Percentiles rank a stretch among this genome's conserved stretches.
Conservation (phyloP, 768 basidiomycete genomes). For the Tephrocybe sp. region DNA sequence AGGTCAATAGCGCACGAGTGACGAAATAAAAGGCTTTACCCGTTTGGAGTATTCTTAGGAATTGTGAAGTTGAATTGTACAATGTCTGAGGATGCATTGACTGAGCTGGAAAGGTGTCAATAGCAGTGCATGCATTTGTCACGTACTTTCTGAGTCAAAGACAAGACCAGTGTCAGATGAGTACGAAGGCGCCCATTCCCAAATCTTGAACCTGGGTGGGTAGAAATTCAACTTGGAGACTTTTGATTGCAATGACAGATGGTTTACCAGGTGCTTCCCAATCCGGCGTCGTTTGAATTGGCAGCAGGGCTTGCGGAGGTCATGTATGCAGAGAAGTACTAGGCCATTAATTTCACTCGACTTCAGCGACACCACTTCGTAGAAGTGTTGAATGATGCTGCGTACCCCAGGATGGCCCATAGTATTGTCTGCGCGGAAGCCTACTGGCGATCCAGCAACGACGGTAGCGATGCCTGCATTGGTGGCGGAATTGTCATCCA, state of each 20-base stretch:
- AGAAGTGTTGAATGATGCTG: not conserved
- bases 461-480: slow-evolving; percentile 27
- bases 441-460: slow-evolving; percentile 27
- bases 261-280: slow-evolving; percentile 35
- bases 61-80: slow-evolving; percentile 31
- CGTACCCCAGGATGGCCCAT: slow-evolving; percentile 33
- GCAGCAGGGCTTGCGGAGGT: slow-evolving; percentile 28
- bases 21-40: slow-evolving; percentile 18
- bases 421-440: slow-evolving; percentile 28
- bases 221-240: not conserved
- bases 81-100: slow-evolving; percentile 19
- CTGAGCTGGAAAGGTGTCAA: not conserved
- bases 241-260: not conserved
- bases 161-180: slow-evolving; percentile 26
- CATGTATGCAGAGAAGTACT: slow-evolving; percentile 34
- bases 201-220: slow-evolving; percentile 35
- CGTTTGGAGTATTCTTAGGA: slow-evolving; percentile 29
- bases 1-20: not conserved
- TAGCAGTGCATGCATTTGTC: not conserved
- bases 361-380: not conserved
- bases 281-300: slow-evolving; percentile 36
- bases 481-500: slow-evolving; percentile 26
- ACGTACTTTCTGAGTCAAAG: slow-evolving; percentile 27
- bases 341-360: not conserved
- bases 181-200: slow-evolving; percentile 34